Base-by-base conservation (phyloP, 1,139 yeast genomes). In the Yamadazyma oceani region DNA sequence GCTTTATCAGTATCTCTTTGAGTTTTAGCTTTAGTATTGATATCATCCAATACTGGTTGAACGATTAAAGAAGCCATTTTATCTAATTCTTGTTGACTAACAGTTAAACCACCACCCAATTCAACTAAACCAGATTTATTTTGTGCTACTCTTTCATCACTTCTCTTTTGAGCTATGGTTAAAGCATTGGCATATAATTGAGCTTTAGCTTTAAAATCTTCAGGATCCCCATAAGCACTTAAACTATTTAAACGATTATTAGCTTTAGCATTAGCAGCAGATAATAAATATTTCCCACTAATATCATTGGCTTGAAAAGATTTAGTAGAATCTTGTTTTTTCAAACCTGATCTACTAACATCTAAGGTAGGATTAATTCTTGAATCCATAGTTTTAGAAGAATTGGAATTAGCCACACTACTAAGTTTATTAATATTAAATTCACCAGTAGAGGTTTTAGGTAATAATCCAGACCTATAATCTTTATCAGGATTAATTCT, bases 61-160 rank as follows among this genome's bases (percentile, higher is more conserved):
- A 92, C 95, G 55, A 86, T 73, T 38, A 82, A 75, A 40, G 81
- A 67, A n/a, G 97, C 97, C 69, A 92, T 79, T 38, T 75, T 76
- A 45, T 85, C 85, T 45, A 92, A 78, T 56, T 90, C 96, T 17
- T 72, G 74, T 46, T 77, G 85, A 35, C 85, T 72, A 74, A 90
- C 80, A 53, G 77, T 78, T 49, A 87, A 73, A 3, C 97, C 97
- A 49, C 96, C 96, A 44, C 98, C 98, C 48, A 90, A 66, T 54
- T 88, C 75, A 51, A 88, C 73, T 55, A 82, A 73, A 35, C 87
- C 88, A 33, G 62, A 53, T 40, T 65, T 62, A 48, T 63, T 54
- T 38, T 48, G 56, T 40, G 67, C 75, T 41, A 77, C 55, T 51
- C 89, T 72, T 51, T 76, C 80, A 40, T 74, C 75, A 40, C 75